Percentiles rank a stretch among this genome's conserved stretches.
phyloP scores from a whole-genome alignment of 2,329 filamentous ascomycete species.

The Fusarium goolgardi region DNA sequence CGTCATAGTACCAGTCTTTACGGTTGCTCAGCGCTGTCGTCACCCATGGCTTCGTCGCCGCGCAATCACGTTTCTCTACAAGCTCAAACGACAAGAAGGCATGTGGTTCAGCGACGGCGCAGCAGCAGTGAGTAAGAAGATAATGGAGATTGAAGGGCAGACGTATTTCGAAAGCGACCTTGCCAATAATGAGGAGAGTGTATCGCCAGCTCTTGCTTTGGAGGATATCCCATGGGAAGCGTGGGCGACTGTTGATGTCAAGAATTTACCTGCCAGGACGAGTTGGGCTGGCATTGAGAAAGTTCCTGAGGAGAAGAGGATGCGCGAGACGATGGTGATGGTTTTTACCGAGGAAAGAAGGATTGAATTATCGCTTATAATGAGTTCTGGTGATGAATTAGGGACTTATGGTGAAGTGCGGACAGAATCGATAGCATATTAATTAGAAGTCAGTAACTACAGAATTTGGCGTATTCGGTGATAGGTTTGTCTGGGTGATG shows the following conservation, averaged over 20 bases:
- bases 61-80: conserved; percentile 42
- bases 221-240: conserved; percentile 41
- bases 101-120: conserved; percentile 50
- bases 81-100: conserved; percentile 49
- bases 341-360: conserved; percentile 32
- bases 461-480: conserved; percentile 19
- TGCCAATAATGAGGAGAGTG: background rate
- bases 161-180: conserved; percentile 34
- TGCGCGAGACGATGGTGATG: conserved; percentile 44
- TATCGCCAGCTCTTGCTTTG: background rate
- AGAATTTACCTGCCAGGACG: conserved; percentile 13
- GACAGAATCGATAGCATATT: conserved; percentile 34
- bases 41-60: conserved; percentile 48
- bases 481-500: background rate
- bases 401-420: conserved; percentile 27
- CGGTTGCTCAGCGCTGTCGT: conserved; percentile 46
- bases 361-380: conserved; percentile 39
- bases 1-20: conserved; percentile 48
- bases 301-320: conserved; percentile 38
- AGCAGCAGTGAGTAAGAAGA: conserved; percentile 38
- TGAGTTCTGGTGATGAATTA: conserved; percentile 36
- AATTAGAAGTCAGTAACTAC: background rate
- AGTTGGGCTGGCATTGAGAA: conserved; percentile 42
- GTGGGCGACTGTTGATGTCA: conserved; percentile 33
- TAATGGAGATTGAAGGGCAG: conserved; percentile 43